phyloP scores from a whole-genome alignment of 169 alveolate species.

The Plasmodium sp. region DNA sequence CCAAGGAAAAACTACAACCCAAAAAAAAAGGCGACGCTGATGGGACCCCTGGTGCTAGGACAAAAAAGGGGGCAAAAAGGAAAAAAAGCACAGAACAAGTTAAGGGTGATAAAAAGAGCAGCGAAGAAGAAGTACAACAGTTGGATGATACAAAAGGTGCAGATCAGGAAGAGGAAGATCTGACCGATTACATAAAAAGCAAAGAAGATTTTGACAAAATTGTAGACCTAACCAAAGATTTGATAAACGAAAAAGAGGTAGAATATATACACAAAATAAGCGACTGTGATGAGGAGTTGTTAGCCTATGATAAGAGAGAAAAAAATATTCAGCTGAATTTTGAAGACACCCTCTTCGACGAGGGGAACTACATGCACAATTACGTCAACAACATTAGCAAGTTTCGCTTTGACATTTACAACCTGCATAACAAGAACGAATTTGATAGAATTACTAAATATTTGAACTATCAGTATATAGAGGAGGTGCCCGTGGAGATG shows the following conservation, averaged over 20 bases:
- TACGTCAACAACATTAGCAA: constrained; percentile 65
- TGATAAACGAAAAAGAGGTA: constrained; percentile 50
- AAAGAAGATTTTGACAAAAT: constrained; percentile 64
- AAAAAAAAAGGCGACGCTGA: constrained; percentile 16
- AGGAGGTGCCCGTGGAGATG: constrained; percentile 13
- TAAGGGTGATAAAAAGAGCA: not conserved
- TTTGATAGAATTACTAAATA: constrained; percentile 55
- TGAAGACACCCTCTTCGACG: constrained; percentile 69
- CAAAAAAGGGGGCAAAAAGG: constrained; percentile 13
- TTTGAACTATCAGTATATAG: constrained; percentile 41
- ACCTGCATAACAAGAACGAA: constrained; percentile 55
- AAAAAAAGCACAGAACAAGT: not conserved
- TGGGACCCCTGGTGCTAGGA: not conserved
- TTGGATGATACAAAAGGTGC: not conserved
- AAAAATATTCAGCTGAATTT: constrained; percentile 30
- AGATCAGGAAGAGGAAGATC: not conserved
- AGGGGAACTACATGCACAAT: constrained; percentile 53
- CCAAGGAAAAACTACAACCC: constrained; percentile 61
- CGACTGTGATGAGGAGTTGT: constrained; percentile 43
- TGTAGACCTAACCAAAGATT: constrained; percentile 15
- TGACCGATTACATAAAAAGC: constrained; percentile 6
- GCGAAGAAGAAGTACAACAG: not conserved
- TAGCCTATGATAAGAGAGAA: constrained; percentile 63
- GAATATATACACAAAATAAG: constrained; percentile 48
- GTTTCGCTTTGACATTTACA: constrained; percentile 58